phyloP scores from a whole-genome alignment of 2,329 filamentous ascomycete species.

The Aspergillus sp. region DNA sequence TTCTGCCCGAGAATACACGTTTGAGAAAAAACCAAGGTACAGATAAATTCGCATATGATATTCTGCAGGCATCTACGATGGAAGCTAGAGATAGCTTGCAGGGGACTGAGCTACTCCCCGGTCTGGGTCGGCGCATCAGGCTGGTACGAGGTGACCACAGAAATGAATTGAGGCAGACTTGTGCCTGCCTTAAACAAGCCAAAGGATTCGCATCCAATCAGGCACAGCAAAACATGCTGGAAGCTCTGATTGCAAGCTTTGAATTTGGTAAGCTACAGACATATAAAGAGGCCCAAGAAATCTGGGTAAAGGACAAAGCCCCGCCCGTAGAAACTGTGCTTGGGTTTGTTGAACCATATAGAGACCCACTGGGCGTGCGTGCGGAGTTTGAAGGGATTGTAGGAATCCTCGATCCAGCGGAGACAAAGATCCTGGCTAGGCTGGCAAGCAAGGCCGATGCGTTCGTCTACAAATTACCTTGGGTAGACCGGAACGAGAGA shows the following conservation, averaged over 20 bases:
- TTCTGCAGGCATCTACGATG: constrained; percentile 22
- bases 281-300: constrained; percentile 51
- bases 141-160: constrained; percentile 14
- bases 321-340: constrained; percentile 53
- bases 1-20: constrained; percentile 48
- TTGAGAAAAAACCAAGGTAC: constrained; percentile 44
- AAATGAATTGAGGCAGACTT: constrained; percentile 7
- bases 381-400: constrained; percentile 55
- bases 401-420: constrained; percentile 23
- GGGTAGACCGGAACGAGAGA: constrained; percentile 33
- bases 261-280: constrained; percentile 50
- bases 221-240: constrained; percentile 6
- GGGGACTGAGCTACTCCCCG: background rate
- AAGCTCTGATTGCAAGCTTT: constrained; percentile 31
- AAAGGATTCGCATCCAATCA: background rate
- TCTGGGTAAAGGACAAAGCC: constrained; percentile 56
- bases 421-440: constrained; percentile 19
- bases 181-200: constrained; percentile 4
- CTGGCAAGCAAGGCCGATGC: constrained; percentile 10
- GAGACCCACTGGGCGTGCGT: constrained; percentile 55
- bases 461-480: constrained; percentile 26
- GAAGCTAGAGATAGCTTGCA: background rate
- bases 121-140: background rate
- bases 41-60: constrained; percentile 50
- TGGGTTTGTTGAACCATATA: constrained; percentile 57